Evolutionary conservation across 352 stramenopile genomes (phyloP), one percentile per base, ranked within the genome.

Genomic region (Pythium myriotylum): DNA sequence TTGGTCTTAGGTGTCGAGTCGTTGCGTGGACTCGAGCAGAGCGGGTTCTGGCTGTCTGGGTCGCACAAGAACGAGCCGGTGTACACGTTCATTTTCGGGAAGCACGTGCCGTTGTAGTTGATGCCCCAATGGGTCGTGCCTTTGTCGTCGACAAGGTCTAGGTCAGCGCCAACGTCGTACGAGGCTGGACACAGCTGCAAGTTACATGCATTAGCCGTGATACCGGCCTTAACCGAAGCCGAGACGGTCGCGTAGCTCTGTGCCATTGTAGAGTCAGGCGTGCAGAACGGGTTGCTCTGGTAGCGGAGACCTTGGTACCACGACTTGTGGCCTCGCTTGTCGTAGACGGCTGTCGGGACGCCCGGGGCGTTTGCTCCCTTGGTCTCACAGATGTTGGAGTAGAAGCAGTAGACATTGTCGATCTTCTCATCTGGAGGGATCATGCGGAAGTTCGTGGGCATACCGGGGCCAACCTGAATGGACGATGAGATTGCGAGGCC

Each of bases 401-500:
- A 88, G 6, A 82, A 47, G 29, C 76, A 86, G 22, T 59, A 73
- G 16, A 54, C 62, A 23, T 71, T 52, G 4, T 63, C 53, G 9
- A 51, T 67, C 5, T 46, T 61, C 27, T 82, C 29, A 65, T 81
- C 46, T 89, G 59, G 41, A 32, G 29, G 24, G 78, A 85, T 81
- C 0, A 73, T 37, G 9, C 80, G 80, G 29, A 77, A 88, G 13
- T 88, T 67, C 5, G 65, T 43, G 1, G 82, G 79, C 71, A 88
- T 88, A 1, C 84, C 87, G 0, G 84, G 84, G 0, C 56, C 72
- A 42, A 97, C 74, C 67, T 98, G 92, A 7, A 97, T 71, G 33
- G 91, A 97, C 33, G 88, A 89, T 22, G 89, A 97, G 64, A 96
- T 82, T 8, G 79, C 67, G 6, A 62, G 65, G 3, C 84, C 74